Conservation (phyloP, 495 filamentous ascomycete genomes). For the Podospora pseudoanserina region DNA sequence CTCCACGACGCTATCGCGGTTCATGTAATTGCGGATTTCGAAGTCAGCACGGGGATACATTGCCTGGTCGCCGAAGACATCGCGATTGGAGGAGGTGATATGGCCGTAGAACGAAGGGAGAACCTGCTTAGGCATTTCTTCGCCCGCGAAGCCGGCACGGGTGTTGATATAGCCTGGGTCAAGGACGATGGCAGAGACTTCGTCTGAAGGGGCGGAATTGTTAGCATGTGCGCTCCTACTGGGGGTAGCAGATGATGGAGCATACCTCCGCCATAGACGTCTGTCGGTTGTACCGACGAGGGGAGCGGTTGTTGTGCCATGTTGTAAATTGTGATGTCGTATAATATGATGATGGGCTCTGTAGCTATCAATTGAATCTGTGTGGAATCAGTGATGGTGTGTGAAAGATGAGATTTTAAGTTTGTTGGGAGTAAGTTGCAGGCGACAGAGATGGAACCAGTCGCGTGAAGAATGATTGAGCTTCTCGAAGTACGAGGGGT, state of each 20-base stretch:
- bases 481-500: conserved; percentile 24
- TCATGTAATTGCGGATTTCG: conserved; percentile 86
- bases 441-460: conserved; percentile 1
- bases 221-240: conserved; percentile 6
- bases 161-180: conserved; percentile 88
- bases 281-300: conserved; percentile 51
- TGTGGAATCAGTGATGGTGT: not conserved
- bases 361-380: not conserved
- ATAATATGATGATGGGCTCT: not conserved
- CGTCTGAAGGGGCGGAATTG: conserved; percentile 56
- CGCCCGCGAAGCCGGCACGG: conserved; percentile 93
- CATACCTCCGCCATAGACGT: conserved; percentile 78
- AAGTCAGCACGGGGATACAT: conserved; percentile 70
- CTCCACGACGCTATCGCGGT: conserved; percentile 83
- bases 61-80: conserved; percentile 82
- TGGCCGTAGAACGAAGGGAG: conserved; percentile 78
- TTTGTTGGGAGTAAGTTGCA: conserved; percentile 17
- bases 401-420: not conserved
- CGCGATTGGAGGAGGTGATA: conserved; percentile 42
- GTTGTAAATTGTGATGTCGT: not conserved
- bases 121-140: conserved; percentile 93
- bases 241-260: conserved; percentile 11
- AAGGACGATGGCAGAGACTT: conserved; percentile 93
- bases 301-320: conserved; percentile 38
- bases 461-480: not conserved